Conservation (phyloP, 192 early-diverging fungal genomes). For the Backusella macrospora region DNA sequence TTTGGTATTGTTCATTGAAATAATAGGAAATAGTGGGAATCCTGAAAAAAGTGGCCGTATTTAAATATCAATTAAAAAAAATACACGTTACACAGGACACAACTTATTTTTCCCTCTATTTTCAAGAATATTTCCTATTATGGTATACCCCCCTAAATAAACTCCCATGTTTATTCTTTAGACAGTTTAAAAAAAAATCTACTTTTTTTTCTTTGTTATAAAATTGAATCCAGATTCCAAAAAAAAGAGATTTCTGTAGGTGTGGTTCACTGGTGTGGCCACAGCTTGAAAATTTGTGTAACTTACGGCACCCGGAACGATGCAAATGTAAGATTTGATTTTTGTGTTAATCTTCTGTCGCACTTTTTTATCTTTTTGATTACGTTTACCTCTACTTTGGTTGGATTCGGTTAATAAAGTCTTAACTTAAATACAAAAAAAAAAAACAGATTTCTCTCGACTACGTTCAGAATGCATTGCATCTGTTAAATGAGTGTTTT, state of each 20-base stretch:
- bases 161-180: background rate
- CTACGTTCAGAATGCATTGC: too few species aligned
- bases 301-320: background rate
- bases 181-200: background rate
- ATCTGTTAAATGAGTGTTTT: background rate
- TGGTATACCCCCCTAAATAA: background rate
- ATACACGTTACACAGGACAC: background rate
- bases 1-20: background rate
- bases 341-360: background rate
- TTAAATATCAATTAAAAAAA: slow-evolving; percentile 10
- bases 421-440: too few species aligned
- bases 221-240: background rate
- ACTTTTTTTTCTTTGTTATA: background rate
- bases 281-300: background rate
- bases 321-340: background rate
- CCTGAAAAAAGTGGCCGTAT: background rate
- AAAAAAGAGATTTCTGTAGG: background rate
- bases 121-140: background rate
- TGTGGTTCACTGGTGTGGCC: background rate
- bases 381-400: background rate
- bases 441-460: too few species aligned
- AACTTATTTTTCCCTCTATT: background rate
- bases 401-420: too few species aligned
- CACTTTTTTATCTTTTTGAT: background rate
- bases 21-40: background rate